Evolutionary conservation across 768 basidiomycete genomes (phyloP).

Genomic region (Sporobolomyces phaffii): DNA sequence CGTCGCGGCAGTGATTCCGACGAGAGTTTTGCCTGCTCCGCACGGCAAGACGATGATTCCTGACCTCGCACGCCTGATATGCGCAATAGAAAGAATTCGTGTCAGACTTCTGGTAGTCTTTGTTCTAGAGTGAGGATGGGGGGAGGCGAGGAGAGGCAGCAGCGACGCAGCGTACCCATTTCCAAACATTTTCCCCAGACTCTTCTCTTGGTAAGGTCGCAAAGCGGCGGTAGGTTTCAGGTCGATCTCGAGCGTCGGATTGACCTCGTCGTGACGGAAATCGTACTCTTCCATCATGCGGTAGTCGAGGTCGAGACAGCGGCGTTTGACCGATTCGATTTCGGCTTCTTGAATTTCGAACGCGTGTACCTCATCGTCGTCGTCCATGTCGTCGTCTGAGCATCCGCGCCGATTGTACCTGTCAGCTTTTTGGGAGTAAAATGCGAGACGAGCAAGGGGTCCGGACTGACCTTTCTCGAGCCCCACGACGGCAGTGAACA

Average conservation of each 20-base stretch:
- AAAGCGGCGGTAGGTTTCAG: constrained; percentile 96
- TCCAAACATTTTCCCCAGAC: constrained; percentile 98
- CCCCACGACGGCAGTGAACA: constrained; percentile 94
- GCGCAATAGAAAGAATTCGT: not conserved
- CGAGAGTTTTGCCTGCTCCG: constrained; percentile 96
- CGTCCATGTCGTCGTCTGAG: constrained; percentile 82
- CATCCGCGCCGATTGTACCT: not conserved
- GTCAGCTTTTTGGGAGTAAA: too few species aligned
- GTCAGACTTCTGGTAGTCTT: too few species aligned
- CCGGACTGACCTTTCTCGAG: constrained; percentile 67
- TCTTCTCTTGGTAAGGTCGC: constrained; percentile 96
- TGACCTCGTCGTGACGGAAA: constrained; percentile 92
- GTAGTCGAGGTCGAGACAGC: constrained; percentile 92
- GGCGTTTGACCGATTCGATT: constrained; percentile 94
- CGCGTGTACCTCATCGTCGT: constrained; percentile 93
- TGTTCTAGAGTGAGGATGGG: too few species aligned
- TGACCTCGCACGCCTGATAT: constrained; percentile 80
- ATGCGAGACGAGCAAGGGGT: too few species aligned
- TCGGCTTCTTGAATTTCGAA: constrained; percentile 91
- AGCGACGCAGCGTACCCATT: constrained; percentile 66
- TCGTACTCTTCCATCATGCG: constrained; percentile 99
- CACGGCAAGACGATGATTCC: constrained; percentile 98
- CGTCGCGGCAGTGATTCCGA: constrained; percentile 98
- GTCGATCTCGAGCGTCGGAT: constrained; percentile 95
- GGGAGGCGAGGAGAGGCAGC: not conserved